These are phyloP conservation scores for Daldinia vernicosa DNA, from an alignment of 495 filamentous ascomycete species.

Conservation along the genomic window DNA sequence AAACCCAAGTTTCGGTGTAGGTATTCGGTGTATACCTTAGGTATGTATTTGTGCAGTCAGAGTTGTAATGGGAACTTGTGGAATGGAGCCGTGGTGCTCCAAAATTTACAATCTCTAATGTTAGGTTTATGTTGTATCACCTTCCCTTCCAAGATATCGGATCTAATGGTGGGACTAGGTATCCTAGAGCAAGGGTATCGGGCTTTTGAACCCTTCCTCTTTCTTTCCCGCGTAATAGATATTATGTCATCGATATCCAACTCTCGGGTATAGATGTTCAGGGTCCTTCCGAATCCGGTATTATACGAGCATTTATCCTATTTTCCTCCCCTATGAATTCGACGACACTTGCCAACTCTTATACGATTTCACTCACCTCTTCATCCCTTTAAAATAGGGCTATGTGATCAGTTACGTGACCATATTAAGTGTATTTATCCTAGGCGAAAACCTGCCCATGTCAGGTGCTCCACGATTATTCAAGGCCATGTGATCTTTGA, in stretches of 20 bases:
- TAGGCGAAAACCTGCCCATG: neutral
- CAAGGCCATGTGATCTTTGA: conserved; percentile 22
- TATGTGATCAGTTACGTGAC: neutral
- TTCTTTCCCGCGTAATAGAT: conserved; percentile 1
- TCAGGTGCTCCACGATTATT: neutral
- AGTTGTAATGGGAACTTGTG: neutral
- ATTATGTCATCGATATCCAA: conserved; percentile 35
- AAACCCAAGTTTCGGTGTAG: neutral
- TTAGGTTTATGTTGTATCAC: neutral
- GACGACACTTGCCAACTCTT: neutral
- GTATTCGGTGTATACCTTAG: too few relatives aligned
- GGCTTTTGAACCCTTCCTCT: neutral
- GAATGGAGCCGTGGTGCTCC: neutral
- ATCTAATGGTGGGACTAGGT: neutral
- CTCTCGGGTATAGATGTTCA: conserved; percentile 21
- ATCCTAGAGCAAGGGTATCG: neutral
- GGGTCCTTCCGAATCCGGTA: conserved; percentile 38
- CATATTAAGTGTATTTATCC: neutral
- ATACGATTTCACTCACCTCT: neutral
- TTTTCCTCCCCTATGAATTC: neutral
- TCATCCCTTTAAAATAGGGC: neutral
- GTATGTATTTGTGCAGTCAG: neutral
- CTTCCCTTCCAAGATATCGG: neutral
- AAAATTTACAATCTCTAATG: neutral
- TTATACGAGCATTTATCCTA: neutral